Base-by-base conservation (phyloP, 176 grass and related monocot genomes). In the Avena sativa region DNA sequence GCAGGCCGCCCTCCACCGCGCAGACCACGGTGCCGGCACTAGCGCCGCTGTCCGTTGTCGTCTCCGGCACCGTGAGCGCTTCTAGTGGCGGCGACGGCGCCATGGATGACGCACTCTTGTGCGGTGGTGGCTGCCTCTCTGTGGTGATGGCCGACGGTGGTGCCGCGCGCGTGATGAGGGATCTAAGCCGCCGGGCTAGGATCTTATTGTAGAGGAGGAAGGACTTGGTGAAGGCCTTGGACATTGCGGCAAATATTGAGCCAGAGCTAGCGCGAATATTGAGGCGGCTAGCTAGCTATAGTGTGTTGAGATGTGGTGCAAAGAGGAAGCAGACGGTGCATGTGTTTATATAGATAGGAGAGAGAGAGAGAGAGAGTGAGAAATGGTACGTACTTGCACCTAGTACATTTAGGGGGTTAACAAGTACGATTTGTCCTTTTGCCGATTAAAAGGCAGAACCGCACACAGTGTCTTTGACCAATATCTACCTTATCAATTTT, bases 1-100 rank as follows among this genome's bases (percentile, higher is more conserved):
- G 78, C 32, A 93, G 81, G 44, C 88, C 85, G 12, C 95, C 88
- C 36, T 98, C 90, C 21, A 98, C 56, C 47, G 92, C 87, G 72
- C 90, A 92, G 62, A 95, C 55, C 12, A 66, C 50, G 19, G 49
- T 43, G 76, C n/a, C 83, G 32, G 40, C 9, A 47, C 12, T 4
- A 10, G 8, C 16, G 9, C 10, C 19, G 12, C 46, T 32, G 23
- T 34, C 28, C 8, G 16, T 20, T 14, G n/a, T 64, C 59, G 72
- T 60, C 0, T 19, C 72, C 1, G 71, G 25, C 15, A 36, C 2
- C 58, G 50, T 69, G 20, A 88, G 89, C 59, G 76, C 81, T 50
- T 91, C 81, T 20, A 80, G 20, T 13, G 79, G 58, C 58, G 58
- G 12, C 1, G 72, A 3, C 57, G 43, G 2, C 20, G 26, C 0